These are phyloP conservation scores for Geotrichum fermentans DNA, from an alignment of 1,139 yeast genomes.

Conservation along the genomic window DNA sequence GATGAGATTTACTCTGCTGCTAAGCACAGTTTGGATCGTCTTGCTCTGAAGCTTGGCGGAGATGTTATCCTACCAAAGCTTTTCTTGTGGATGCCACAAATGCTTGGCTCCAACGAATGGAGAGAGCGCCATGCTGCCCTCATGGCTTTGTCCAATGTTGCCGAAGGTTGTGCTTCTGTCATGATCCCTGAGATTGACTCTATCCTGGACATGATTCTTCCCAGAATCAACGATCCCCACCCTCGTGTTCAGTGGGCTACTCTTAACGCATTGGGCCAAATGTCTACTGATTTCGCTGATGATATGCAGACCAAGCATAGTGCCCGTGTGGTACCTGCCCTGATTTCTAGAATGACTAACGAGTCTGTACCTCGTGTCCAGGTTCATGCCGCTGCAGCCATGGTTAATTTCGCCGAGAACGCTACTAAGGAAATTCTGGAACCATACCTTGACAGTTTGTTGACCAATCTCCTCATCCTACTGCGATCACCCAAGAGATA, in stretches of 20 bases:
- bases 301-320: conserved; percentile 78
- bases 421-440: conserved; percentile 83
- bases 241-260: conserved; percentile 96
- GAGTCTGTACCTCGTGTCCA: conserved; percentile 84
- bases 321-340: conserved; percentile 74
- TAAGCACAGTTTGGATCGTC: conserved; percentile 87
- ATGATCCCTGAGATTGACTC: conserved; percentile 76
- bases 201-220: conserved; percentile 77
- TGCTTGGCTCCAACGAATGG: conserved; percentile 77
- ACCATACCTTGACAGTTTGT: conserved; percentile 79
- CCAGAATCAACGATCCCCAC: conserved; percentile 74
- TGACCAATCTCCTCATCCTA: conserved; percentile 66
- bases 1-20: conserved; percentile 90
- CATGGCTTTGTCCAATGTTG: conserved; percentile 94
- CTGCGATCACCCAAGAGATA: conserved; percentile 83
- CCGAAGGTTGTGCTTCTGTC: conserved; percentile 94
- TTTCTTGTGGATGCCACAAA: conserved; percentile 78
- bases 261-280: conserved; percentile 94
- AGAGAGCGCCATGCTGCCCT: conserved; percentile 94
- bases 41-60: conserved; percentile 78
- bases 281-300: conserved; percentile 96
- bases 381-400: conserved; percentile 97
- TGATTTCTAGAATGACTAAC: conserved; percentile 70
- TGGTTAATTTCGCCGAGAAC: conserved; percentile 90
- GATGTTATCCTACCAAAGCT: conserved; percentile 77